Evolutionary conservation across 2,329 filamentous ascomycete genomes (phyloP), one percentile per base, ranked within the genome.

Genomic region (Cladosporium oxysporum): DNA sequence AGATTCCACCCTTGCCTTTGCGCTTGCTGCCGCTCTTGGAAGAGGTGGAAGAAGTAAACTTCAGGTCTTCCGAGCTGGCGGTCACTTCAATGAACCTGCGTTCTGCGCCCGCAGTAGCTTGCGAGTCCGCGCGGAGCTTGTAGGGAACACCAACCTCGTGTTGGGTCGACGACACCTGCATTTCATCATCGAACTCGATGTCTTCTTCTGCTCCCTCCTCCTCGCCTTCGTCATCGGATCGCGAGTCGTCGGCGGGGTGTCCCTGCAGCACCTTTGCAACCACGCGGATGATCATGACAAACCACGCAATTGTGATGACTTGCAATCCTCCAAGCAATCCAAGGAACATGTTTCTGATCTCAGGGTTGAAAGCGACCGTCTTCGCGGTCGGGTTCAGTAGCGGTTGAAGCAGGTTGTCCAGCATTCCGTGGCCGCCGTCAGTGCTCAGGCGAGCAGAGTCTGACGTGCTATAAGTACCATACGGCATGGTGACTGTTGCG

Each of bases 201-300:
- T 77, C 73, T 21, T 84, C 81, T n/a, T 86, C 81, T 16, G 85
- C 84, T 2, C 85, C 88, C 26, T 89, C 91, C 6, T 82, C 90
- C 8, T 53, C 50, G 33, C 50, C 61, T 78, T 96, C 93, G 69
- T 92, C 92, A 71, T 97, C 94, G 69, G 92, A 96, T 65, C 95
- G 88, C 21, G 88, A 86, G 75, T 99, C 95, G 69, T 97, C 93
- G 5, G 94, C 93, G 35, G 87, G 83, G 44, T 84, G 86, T 35
- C 94, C 93, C 60, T 84, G 86, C 41, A 98, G 76, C 6, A 98
- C 93, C 68, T 90, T 89, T 68, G 90, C 84, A 26, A 93, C 93
- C 2, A 99, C 91, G 66, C 88, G 87, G 47, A 93, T 79, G 71
- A 98, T 97, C 88, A 97, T 91, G 68, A 83, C 84, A 75, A 98